Evolutionary conservation across 345 rosid species (phyloP), one percentile per base, ranked within the genome.

Genomic region (Rhodamnia rubescens): DNA sequence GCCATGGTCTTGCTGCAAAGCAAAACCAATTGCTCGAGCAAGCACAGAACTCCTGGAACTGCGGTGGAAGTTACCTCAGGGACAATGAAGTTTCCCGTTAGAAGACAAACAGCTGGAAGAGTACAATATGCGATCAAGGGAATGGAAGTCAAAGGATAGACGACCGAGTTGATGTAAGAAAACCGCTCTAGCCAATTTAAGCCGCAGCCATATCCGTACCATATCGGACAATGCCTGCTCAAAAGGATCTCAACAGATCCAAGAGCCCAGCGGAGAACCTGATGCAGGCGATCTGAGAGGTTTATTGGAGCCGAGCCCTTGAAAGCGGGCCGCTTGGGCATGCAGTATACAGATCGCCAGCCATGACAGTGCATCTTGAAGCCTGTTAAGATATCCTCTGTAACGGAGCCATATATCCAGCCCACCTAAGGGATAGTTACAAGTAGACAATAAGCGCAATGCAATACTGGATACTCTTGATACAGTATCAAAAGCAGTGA

Each of bases 341-440:
- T 89, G 90, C 97, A 94, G 59, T 93, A 94, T 42, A 93, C 94
- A 8, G 97, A 94, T 53, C 95, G 88, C 97, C 97, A 94, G 32
- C 97, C 96, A 64, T 91, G 97, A 59, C 93, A 91, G 82, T 94
- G 97, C 95, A 94, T 94, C 88, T 93, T 94, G 92, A 93, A 94
- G 44, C 97, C 97, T 2, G 97, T 94, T 84, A 94, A 85, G 54
- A 94, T 93, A 87, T 94, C 95, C 86, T 93, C 96, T 1, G 96
- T 93, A n/a, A 94, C 95, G 12, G 96, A 93, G n/a, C 96, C 96
- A 83, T 94, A 92, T 57, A 94, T 94, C 96, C 96, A 93, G 59
- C 96, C 96, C 85, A 94, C 92, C 94, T 94, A 85, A 58, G 80
- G 47, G 80, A 69, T 36, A 69, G 80, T 69, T 69, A 69, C 80